Conservation (phyloP, 2,329 filamentous ascomycete species). For the Cladosporium sp. region DNA sequence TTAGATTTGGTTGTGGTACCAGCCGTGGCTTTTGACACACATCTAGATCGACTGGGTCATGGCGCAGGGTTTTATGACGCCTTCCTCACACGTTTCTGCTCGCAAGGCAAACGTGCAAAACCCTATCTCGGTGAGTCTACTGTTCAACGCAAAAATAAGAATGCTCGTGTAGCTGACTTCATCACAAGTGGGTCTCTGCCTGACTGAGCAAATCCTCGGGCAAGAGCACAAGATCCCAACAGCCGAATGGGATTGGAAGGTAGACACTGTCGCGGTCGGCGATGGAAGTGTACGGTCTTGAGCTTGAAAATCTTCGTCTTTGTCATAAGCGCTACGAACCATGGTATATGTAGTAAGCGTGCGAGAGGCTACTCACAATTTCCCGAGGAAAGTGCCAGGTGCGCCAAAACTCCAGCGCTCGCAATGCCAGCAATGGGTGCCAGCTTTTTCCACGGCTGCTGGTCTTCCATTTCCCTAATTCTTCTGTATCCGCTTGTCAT, state of each 20-base stretch:
- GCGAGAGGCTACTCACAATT: constrained; percentile 25
- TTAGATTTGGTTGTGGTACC: constrained; percentile 90
- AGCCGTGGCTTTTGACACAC: constrained; percentile 83
- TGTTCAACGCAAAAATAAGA: not conserved
- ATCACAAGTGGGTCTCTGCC: constrained; percentile 69
- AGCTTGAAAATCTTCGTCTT: constrained; percentile 58
- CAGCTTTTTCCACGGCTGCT: not conserved
- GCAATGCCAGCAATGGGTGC: not conserved
- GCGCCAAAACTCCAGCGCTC: constrained; percentile 12
- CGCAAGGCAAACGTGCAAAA: constrained; percentile 44
- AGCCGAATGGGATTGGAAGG: constrained; percentile 71
- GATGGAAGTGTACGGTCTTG: constrained; percentile 33
- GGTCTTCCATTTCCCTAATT: not conserved
- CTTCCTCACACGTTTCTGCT: constrained; percentile 74
- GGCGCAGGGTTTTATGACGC: constrained; percentile 97
- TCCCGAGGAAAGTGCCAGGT: constrained; percentile 8
- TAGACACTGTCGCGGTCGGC: constrained; percentile 61
- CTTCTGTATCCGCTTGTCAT: not conserved
- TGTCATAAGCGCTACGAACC: constrained; percentile 19
- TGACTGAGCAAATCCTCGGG: constrained; percentile 80
- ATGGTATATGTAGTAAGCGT: constrained; percentile 13
- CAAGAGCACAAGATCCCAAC: constrained; percentile 68
- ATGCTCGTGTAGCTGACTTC: not conserved
- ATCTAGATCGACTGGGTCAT: constrained; percentile 78
- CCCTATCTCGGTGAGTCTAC: constrained; percentile 58